Base-by-base conservation (phyloP, 2,329 filamentous ascomycete species). In the Arthrobotrys pseudoclavata region DNA sequence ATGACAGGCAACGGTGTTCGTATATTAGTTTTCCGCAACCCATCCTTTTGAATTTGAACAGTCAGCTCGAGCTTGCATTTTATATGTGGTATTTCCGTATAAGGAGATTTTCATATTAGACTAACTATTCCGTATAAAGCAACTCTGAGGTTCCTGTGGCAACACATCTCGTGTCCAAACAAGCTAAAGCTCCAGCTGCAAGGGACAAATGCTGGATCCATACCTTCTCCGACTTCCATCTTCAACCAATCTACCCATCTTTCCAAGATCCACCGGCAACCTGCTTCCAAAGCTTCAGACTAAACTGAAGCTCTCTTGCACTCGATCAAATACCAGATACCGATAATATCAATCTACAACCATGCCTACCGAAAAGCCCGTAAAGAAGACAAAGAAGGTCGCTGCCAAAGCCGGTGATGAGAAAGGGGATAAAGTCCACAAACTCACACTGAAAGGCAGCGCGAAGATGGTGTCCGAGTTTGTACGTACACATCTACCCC, bases 391-490 rank as follows among this genome's bases (percentile, higher is more conserved):
- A 61, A 90, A 89, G 84, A 88, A 90, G 63, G 75, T 40, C 20
- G 75, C 75, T 4, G 74, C 74, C 31, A 34, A 69, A 69, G 85
- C 80, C 37, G 79, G 79, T 42, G 81, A 81, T 20, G 83, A 87
- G 76, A 88, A 87, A 80, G 88, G 89, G 26, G 92, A 93, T 81
- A 97, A 97, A 85, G 90, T 94, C 78, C 96, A 99, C 86, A 98
- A 97, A 87, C 89, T 99, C 79, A 92, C 94, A 42, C 87, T 97
- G 79, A 95, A 94, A 85, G 93, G 90, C 69, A 91, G 90, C 81
- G 89, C 93, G 45, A 96, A 95, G 85, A 89, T 97, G 42, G 94
- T 98, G 72, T 92, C 95, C 52, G 96, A 99, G 86, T 99, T 99
- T 84, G 94, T 97, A 86, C 84, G 92, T 88, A 24, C 45, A 34